Evolutionary conservation across 75 land plant genomes (phyloP).

Genomic region (Chamaecyparis obtusa): DNA sequence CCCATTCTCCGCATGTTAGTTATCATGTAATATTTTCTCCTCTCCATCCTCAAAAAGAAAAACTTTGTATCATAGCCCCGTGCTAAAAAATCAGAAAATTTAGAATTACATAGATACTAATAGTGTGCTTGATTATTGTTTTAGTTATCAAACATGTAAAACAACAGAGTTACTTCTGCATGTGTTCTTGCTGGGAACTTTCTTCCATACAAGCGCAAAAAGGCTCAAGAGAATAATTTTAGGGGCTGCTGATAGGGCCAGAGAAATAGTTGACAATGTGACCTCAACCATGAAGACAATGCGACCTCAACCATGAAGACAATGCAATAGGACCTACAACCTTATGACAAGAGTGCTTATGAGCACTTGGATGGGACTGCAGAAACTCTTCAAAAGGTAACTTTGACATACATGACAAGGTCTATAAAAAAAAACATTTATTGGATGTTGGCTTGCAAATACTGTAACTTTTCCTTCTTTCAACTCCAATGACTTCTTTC

Average conservation of each 20-base stretch:
- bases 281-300: slow-evolving; percentile 35
- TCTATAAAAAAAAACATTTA: slow-evolving; percentile 31
- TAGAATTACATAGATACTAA: neutral
- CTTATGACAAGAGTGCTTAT: slow-evolving; percentile 11
- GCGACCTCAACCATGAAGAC: too few species aligned
- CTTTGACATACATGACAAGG: slow-evolving; percentile 36
- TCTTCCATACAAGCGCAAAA: slow-evolving; percentile 44
- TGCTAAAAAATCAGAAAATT: neutral
- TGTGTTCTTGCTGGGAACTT: slow-evolving; percentile 41
- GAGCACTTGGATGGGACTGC: slow-evolving; percentile 34
- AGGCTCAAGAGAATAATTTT: slow-evolving; percentile 42
- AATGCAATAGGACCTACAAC: slow-evolving; percentile 14
- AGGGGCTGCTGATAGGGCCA: slow-evolving; percentile 50
- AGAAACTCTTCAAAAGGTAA: slow-evolving; percentile 24
- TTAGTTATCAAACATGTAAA: neutral
- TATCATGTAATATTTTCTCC: slow-evolving; percentile 48
- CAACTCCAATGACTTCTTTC: neutral
- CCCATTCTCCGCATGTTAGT: slow-evolving; percentile 39
- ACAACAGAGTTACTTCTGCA: slow-evolving; percentile 33
- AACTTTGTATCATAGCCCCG: neutral
- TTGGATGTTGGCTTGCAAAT: slow-evolving; percentile 38
- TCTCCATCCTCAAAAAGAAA: neutral
- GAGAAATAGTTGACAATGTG: slow-evolving; percentile 42
- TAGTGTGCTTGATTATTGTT: neutral
- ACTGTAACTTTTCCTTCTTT: slow-evolving; percentile 19